Percentiles rank a stretch among this genome's conserved stretches.
phyloP scores from a whole-genome alignment of 2,329 filamentous ascomycete species.

The Beauveria scarabaeidicola region DNA sequence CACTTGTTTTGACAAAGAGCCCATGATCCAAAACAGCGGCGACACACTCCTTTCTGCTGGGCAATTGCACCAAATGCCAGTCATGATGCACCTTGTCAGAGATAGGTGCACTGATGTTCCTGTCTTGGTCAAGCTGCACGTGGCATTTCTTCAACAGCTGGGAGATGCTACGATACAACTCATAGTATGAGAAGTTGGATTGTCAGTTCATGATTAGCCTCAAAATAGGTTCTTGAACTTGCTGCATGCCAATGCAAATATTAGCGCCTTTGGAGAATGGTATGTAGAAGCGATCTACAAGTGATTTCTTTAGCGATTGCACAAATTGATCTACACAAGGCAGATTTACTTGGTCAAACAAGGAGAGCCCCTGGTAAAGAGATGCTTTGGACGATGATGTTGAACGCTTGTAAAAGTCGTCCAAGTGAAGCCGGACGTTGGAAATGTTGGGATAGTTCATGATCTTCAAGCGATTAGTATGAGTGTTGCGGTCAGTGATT shows the following conservation, averaged over 20 bases:
- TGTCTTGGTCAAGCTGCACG: not conserved
- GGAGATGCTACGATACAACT: constrained; percentile 14
- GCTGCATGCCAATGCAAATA: constrained; percentile 22
- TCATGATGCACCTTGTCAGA: not conserved
- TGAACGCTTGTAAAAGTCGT: not conserved
- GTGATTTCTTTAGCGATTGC: too few species aligned
- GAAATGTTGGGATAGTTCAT: not conserved
- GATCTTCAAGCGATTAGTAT: not conserved
- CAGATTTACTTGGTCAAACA: not conserved
- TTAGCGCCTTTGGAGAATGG: constrained; percentile 23
- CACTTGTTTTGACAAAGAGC: not conserved
- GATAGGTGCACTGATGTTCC: not conserved
- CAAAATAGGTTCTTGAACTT: constrained; percentile 7
- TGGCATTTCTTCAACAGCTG: constrained; percentile 4
- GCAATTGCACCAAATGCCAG: not conserved
- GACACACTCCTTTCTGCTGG: not conserved
- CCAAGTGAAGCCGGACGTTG: not conserved
- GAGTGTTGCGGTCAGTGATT: not conserved
- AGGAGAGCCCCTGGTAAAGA: not conserved
- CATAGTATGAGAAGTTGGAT: constrained; percentile 14
- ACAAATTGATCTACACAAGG: not conserved
- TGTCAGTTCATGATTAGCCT: not conserved
- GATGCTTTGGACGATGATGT: not conserved
- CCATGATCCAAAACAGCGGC: not conserved
- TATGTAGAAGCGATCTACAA: constrained; percentile 18